phyloP scores from a whole-genome alignment of 305 asterid genomes.

The Solanum aculeatissimum region DNA sequence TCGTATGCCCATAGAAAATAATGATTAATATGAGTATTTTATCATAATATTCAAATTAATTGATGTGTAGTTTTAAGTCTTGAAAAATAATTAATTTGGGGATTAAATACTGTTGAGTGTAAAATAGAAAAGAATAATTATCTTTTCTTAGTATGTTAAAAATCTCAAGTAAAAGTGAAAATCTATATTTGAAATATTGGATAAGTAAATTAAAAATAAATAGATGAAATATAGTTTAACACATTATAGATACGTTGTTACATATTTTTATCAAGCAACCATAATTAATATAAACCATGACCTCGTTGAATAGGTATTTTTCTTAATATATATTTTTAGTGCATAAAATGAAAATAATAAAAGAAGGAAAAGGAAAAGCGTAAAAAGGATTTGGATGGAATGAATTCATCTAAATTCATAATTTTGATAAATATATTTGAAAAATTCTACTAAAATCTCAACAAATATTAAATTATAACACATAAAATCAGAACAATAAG shows the following conservation, averaged over 20 bases:
- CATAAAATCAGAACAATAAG: background rate
- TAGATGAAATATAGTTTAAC: too few species aligned
- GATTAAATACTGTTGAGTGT: too few species aligned
- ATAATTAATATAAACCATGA: background rate
- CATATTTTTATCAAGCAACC: background rate
- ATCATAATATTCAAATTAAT: too few species aligned
- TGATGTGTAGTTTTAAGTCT: too few species aligned
- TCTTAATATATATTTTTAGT: background rate
- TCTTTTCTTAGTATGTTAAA: too few species aligned
- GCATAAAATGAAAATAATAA: background rate
- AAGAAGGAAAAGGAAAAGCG: background rate
- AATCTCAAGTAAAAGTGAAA: too few species aligned
- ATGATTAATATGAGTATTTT: too few species aligned
- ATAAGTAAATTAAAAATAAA: too few species aligned
- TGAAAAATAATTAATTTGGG: too few species aligned
- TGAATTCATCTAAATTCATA: background rate
- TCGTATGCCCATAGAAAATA: too few species aligned
- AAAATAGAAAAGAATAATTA: too few species aligned
- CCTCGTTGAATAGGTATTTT: background rate
- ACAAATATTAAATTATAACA: background rate
- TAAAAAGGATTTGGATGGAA: background rate
- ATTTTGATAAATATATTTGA: background rate
- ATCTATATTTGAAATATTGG: too few species aligned
- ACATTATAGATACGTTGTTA: background rate
- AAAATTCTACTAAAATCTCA: background rate